A percentile compares a stretch with the other conserved stretches of the same genome.
Conservation (phyloP, 2,329 filamentous ascomycete genomes). For the Trichophyton rubrum region DNA sequence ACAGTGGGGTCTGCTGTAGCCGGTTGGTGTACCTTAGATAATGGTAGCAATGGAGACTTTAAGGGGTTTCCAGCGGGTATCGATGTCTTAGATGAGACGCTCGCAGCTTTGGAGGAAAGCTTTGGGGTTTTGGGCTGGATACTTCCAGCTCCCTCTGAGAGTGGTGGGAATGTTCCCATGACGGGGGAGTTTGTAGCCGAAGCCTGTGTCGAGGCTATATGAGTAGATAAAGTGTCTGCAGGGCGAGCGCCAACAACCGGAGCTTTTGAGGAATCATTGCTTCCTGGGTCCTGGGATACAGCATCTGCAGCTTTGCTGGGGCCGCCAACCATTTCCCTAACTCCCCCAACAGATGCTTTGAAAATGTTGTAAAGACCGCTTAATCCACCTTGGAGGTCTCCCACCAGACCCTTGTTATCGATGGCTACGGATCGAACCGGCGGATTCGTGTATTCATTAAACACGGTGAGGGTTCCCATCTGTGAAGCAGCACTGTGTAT, state of each 20-base stretch:
- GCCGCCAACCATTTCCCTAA: conserved; percentile 40
- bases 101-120: conserved; percentile 31
- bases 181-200: conserved; percentile 29
- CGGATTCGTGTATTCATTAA: conserved; percentile 68
- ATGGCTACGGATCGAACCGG: conserved; percentile 50
- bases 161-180: conserved; percentile 20
- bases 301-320: conserved; percentile 23
- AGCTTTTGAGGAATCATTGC: conserved; percentile 14
- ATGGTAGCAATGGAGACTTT: conserved; percentile 28
- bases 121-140: conserved; percentile 24
- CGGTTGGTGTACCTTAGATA: conserved; percentile 24
- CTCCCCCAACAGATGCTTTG: conserved; percentile 65
- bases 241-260: conserved; percentile 5
- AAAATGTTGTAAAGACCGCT: conserved; percentile 82
- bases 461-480: conserved; percentile 73
- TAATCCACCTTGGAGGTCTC: conserved; percentile 71
- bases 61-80: conserved; percentile 25
- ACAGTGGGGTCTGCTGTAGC: conserved; percentile 33
- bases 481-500: conserved; percentile 85
- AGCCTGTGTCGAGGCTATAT: conserved; percentile 23
- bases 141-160: conserved; percentile 19
- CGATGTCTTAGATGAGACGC: conserved; percentile 32
- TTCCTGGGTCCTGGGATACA: conserved; percentile 16
- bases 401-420: conserved; percentile 56
- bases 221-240: conserved; percentile 16